A percentile compares a stretch with the other conserved stretches of the same genome.
Conservation (phyloP, 129 eudicot genomes). For the Flaveria brownii region DNA sequence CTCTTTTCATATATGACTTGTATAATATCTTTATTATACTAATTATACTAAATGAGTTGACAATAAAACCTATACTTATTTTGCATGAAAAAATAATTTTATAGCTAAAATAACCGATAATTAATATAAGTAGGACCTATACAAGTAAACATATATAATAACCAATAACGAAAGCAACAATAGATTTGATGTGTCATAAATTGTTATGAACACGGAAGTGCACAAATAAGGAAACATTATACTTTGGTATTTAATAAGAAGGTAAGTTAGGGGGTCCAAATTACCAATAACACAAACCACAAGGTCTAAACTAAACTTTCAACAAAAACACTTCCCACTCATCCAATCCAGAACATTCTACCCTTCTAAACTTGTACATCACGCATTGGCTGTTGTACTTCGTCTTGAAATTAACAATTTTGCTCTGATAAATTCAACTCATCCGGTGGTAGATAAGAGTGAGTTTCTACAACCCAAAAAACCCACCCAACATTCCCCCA, state of each 20-base stretch:
- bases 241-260: not conserved
- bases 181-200: slow-evolving; percentile 3
- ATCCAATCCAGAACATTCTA: slow-evolving; percentile 2
- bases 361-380: not conserved
- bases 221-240: not conserved
- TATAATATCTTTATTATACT: no score
- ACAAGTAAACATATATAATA: not conserved
- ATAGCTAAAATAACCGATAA: not conserved
- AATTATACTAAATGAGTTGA: not conserved
- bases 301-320: not conserved
- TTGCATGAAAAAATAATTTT: not conserved
- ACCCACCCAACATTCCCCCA: slow-evolving; percentile 36
- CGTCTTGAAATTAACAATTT: not conserved
- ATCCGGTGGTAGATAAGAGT: slow-evolving; percentile 5
- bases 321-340: not conserved
- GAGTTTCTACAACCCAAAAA: not conserved
- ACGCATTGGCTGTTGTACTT: not conserved
- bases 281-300: not conserved
- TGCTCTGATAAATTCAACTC: not conserved
- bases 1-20: no score
- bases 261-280: not conserved
- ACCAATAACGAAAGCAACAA: not conserved
- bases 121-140: not conserved
- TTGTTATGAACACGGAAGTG: not conserved
- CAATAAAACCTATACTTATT: not conserved